A percentile compares a stretch with the other conserved stretches of the same genome.
Evolutionary conservation across 2,329 filamentous ascomycete genomes (phyloP).

Genomic region (Leptographium wingfieldii): DNA sequence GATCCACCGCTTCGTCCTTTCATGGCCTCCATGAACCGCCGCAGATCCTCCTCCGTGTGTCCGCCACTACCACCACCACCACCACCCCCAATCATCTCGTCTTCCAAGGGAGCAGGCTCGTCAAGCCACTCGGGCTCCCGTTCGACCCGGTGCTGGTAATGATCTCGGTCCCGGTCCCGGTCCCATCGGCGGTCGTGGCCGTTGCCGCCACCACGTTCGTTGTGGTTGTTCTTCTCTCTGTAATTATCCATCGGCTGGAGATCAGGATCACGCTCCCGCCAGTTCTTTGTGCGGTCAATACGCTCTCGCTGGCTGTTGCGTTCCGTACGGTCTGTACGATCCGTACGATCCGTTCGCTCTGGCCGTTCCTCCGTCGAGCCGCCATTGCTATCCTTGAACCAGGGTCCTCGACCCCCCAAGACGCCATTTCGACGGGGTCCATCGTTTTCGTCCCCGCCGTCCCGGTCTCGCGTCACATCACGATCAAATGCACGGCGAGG

Average conservation of each 20-base stretch:
- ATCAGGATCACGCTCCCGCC: constrained; percentile 42
- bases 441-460: constrained; percentile 40
- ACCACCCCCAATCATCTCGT: background rate
- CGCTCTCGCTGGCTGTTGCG: constrained; percentile 34
- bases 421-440: constrained; percentile 48
- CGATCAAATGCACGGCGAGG: constrained; percentile 17
- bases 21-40: constrained; percentile 90
- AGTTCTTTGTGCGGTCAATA: constrained; percentile 46
- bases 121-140: constrained; percentile 90
- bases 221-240: constrained; percentile 38
- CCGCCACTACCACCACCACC: constrained; percentile 48
- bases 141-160: constrained; percentile 37
- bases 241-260: constrained; percentile 21
- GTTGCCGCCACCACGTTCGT: constrained; percentile 35
- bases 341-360: constrained; percentile 12
- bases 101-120: constrained; percentile 21
- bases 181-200: constrained; percentile 41
- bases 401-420: constrained; percentile 48
- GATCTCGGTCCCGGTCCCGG: constrained; percentile 26
- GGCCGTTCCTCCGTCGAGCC: constrained; percentile 20
- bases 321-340: constrained; percentile 8
- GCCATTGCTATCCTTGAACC: constrained; percentile 49
- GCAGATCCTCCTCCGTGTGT: constrained; percentile 82
- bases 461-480: constrained; percentile 25
- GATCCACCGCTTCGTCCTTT: constrained; percentile 42